These are phyloP conservation scores for Wickerhamomyces sp. DNA, from an alignment of 1,139 yeast genomes.

Conservation along the genomic window DNA sequence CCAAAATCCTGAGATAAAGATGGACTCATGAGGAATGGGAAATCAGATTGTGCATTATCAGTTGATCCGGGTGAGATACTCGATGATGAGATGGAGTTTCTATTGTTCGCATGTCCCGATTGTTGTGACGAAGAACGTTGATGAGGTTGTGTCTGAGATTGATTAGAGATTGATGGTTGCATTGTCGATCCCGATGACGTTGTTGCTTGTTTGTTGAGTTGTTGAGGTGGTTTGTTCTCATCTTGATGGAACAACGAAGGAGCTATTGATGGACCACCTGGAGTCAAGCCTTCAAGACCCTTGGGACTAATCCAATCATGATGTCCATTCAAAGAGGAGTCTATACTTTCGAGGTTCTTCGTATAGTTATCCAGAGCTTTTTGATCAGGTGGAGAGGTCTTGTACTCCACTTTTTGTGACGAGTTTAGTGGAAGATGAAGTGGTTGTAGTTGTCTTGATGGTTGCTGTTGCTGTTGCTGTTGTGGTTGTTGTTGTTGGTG, in stretches of 20 bases:
- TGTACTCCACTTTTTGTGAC: neutral
- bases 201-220: no score
- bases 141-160: neutral
- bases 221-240: neutral
- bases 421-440: no score
- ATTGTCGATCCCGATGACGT: no score
- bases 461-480: neutral
- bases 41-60: neutral
- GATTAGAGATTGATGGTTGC: neutral
- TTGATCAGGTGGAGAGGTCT: neutral
- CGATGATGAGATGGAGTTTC: neutral
- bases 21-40: constrained; percentile 8
- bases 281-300: neutral
- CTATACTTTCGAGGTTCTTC: constrained; percentile 18
- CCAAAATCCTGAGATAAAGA: constrained; percentile 6
- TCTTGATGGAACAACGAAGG: neutral
- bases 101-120: neutral
- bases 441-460: neutral
- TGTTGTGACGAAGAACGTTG: constrained; percentile 1
- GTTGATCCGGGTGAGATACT: constrained; percentile 4
- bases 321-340: constrained; percentile 6
- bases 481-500: no score
- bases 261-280: neutral
- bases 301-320: constrained; percentile 1
- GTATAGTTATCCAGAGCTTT: constrained; percentile 19